Percentiles rank a stretch among this genome's conserved stretches.
Conservation (phyloP, 1,139 yeast genomes). For the Oligophagozyma castellii region DNA sequence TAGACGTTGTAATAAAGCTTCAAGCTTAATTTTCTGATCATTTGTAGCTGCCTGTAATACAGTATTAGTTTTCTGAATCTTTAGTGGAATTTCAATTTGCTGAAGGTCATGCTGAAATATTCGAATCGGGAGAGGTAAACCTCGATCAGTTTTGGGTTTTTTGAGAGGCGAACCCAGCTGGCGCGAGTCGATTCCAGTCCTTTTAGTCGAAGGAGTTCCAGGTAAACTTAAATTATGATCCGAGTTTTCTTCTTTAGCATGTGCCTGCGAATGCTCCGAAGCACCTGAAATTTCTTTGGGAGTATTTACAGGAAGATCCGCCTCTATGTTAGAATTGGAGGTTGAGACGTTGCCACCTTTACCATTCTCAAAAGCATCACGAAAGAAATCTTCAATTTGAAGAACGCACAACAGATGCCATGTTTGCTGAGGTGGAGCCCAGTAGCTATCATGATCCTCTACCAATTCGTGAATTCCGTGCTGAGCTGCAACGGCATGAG, state of each 20-base stretch:
- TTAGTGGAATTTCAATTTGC: constrained; percentile 5
- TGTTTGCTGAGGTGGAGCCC: no score
- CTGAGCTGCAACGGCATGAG: no score
- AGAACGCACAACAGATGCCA: no score
- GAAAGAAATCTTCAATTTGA: no score
- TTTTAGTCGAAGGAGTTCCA: no score
- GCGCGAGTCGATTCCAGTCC: no score
- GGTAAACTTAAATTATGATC: no score
- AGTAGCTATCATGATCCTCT: no score
- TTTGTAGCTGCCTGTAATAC: constrained; percentile 7
- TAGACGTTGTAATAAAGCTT: constrained; percentile 20
- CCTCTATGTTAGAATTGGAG: not conserved
- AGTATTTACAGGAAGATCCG: constrained; percentile 3
- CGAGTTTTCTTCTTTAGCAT: no score
- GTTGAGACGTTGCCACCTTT: constrained; percentile 1
- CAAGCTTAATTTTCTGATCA: constrained; percentile 19
- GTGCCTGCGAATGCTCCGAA: no score
- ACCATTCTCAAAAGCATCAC: constrained; percentile 1
- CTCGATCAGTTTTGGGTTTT: constrained; percentile 9
- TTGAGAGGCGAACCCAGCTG: constrained; percentile 20
- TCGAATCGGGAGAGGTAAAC: constrained; percentile 5
- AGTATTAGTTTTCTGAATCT: constrained; percentile 9
- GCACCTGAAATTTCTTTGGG: constrained; percentile 1
- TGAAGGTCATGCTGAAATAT: constrained; percentile 14
- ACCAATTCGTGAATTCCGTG: no score